Evolutionary conservation across 1,284 basidiomycete species (phyloP).

Genomic region (Apiotrichum brassicae): DNA sequence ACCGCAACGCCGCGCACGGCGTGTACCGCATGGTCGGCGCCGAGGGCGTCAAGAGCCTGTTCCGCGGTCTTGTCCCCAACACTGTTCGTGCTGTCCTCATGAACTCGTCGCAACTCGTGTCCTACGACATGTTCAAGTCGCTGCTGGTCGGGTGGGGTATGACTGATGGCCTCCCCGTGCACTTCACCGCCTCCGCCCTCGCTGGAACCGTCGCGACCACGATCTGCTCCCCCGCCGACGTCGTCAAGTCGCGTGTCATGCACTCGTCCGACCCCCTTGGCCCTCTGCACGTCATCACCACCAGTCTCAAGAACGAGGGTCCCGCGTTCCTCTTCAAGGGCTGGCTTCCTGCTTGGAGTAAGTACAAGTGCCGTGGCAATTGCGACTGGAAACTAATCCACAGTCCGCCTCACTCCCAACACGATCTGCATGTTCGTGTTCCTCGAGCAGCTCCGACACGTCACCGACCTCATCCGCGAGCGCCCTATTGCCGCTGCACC

Average conservation of each 20-base stretch:
- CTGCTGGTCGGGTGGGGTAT: slow-evolving; percentile 45
- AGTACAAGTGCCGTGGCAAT: too few species aligned
- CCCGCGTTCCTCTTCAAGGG: slow-evolving; percentile 52
- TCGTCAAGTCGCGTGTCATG: slow-evolving; percentile 52
- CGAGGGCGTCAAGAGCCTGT: slow-evolving; percentile 48
- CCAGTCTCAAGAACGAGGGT: slow-evolving; percentile 37
- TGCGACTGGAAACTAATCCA: too few species aligned
- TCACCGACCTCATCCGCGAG: slow-evolving; percentile 27
- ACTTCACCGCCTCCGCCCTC: slow-evolving; percentile 49
- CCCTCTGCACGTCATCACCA: slow-evolving; percentile 21
- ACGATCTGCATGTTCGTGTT: slow-evolving; percentile 48
- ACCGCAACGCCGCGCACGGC: slow-evolving; percentile 48
- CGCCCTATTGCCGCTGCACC: neutral
- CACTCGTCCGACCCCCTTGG: slow-evolving; percentile 30
- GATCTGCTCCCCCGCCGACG: slow-evolving; percentile 49
- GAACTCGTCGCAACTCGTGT: slow-evolving; percentile 51
- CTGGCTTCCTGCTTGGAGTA: slow-evolving; percentile 53
- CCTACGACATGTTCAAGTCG: slow-evolving; percentile 54
- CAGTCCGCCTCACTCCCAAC: slow-evolving; percentile 48
- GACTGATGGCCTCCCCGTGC: slow-evolving; percentile 49
- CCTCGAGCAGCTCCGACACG: slow-evolving; percentile 43
- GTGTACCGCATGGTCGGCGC: slow-evolving; percentile 48
- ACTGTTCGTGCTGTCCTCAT: slow-evolving; percentile 51
- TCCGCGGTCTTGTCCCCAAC: slow-evolving; percentile 51
- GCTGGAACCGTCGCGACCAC: slow-evolving; percentile 54